Base-by-base conservation (phyloP, 805 yeast genomes). In the Suhomyces vadensis region DNA sequence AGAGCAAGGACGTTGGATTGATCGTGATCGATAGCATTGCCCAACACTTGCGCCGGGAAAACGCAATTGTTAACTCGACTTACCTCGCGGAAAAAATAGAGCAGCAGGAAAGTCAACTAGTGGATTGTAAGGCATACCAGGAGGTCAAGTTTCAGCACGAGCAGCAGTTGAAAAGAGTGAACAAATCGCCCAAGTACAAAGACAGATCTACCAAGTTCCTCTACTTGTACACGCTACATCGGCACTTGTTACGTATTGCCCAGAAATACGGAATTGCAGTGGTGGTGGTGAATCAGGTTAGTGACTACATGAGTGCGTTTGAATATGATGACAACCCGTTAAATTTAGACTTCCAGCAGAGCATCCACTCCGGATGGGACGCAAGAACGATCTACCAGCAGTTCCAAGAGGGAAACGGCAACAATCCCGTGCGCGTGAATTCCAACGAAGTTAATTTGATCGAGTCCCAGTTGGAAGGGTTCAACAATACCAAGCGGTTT, bases 1-100 rank as follows among this genome's bases (percentile, higher is more conserved):
- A 42, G 27, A 27, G 20, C 9, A 22, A 22, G 16, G 25, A 19
- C 5, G 37, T 21, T 10, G 35, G 33, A 4, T 26, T 47, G 22
- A 56, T 85, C 22, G 70, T 92, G 0, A 74, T 89, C 1, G 98
- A 92, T 62, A 86, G 96, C 25, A 79, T 91, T 3, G 82, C 92
- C 0, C 96, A 88, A 56, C 95, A 86, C 60, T 61, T 90, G 24
- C 68, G 95, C 45, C 82, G 82, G 1, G 88, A 83, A 50, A 60
- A 54, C 19, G 48, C 53, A 8, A 50, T 49, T 27, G 57, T 81
- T 19, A 72, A 64, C 33, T 66, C 71, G 31, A 67, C 60, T 24
- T 63, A 63, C 23, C 61, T 65, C 20, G 55, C 55, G 29, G 65
- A 64, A 14, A 61, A 74, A 35, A 43, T 66, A 4, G 41, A 48